A percentile compares a stretch with the other conserved stretches of the same genome.
Evolutionary conservation across 116 monocot genomes (phyloP).

Genomic region (Phalaenopsis hybrid): DNA sequence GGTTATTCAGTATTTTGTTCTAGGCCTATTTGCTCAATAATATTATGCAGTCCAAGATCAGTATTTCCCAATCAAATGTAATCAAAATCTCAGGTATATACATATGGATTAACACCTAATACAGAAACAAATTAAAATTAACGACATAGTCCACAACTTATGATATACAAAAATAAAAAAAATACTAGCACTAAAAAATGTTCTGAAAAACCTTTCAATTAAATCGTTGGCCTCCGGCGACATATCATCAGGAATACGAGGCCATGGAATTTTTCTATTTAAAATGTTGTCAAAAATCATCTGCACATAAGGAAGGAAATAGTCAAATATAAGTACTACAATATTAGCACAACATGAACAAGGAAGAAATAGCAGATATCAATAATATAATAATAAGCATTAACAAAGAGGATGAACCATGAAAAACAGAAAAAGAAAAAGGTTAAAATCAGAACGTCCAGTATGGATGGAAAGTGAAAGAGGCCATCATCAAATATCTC

Average conservation of each 20-base stretch:
- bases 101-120: too few species aligned
- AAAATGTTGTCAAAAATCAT: constrained; percentile 77
- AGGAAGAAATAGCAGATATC: neutral
- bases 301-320: constrained; percentile 29
- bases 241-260: constrained; percentile 59
- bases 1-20: too few species aligned
- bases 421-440: neutral
- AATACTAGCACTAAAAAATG: neutral
- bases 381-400: neutral
- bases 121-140: neutral
- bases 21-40: too few species aligned
- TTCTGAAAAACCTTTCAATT: constrained; percentile 58
- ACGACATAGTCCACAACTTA: neutral
- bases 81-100: too few species aligned
- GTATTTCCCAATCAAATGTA: too few species aligned
- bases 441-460: neutral
- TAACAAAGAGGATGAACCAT: neutral
- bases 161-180: neutral
- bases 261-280: constrained; percentile 75
- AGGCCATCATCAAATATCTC: neutral
- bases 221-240: constrained; percentile 66
- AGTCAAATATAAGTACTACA: neutral
- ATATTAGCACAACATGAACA: neutral
- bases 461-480: neutral
- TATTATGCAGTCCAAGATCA: too few species aligned